Evolutionary conservation across 2,329 filamentous ascomycete species (phyloP).

Genomic region (Fusarium nurragi): DNA sequence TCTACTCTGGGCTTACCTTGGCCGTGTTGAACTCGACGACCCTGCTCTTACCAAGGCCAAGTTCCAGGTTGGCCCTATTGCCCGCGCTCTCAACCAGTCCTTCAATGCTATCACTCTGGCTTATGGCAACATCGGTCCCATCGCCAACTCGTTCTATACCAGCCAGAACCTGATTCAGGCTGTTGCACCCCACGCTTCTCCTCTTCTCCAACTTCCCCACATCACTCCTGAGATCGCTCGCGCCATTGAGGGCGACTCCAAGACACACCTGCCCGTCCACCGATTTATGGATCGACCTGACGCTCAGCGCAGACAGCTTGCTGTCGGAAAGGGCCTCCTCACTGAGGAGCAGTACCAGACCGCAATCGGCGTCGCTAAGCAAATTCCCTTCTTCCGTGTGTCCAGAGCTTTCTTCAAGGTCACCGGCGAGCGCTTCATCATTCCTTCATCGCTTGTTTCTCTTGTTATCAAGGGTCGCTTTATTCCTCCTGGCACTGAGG

Average conservation of each 20-base stretch:
- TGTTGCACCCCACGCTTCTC: slow-evolving; percentile 81
- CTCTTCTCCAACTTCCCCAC: slow-evolving; percentile 89
- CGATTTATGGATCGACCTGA: slow-evolving; percentile 89
- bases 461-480: slow-evolving; percentile 95
- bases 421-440: slow-evolving; percentile 90
- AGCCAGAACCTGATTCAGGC: slow-evolving; percentile 93
- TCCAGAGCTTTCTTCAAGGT: slow-evolving; percentile 99
- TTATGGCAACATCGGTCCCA: slow-evolving; percentile 83
- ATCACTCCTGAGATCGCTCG: slow-evolving; percentile 75
- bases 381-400: slow-evolving; percentile 84
- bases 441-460: slow-evolving; percentile 89
- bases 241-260: slow-evolving; percentile 78
- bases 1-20: slow-evolving; percentile 94
- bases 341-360: slow-evolving; percentile 79
- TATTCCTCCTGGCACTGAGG: slow-evolving; percentile 82
- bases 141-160: slow-evolving; percentile 82
- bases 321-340: slow-evolving; percentile 76
- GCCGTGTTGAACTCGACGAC: slow-evolving; percentile 86
- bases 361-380: slow-evolving; percentile 79
- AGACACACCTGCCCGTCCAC: slow-evolving; percentile 80
- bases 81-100: slow-evolving; percentile 83
- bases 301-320: slow-evolving; percentile 74
- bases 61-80: slow-evolving; percentile 87
- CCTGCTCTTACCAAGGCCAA: slow-evolving; percentile 82
- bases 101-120: slow-evolving; percentile 88